Base-by-base conservation (phyloP, 805 yeast genomes). In the Yamadazyma phyllophila region DNA sequence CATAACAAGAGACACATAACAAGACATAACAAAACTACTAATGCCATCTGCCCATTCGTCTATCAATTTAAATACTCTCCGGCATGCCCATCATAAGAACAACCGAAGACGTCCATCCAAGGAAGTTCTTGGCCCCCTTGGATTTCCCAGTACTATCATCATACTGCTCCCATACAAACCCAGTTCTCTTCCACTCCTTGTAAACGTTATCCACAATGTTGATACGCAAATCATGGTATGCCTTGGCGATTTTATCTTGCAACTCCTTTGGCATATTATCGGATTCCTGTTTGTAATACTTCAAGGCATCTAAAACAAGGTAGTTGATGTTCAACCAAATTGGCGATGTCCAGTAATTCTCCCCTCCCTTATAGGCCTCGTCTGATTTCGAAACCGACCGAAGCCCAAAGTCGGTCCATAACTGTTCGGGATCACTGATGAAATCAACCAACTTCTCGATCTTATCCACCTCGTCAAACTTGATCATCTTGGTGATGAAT, bases 311-410 rank as follows among this genome's bases (percentile, higher is more conserved):
- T 36, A 94, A 69, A 4, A 83, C 72, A 63, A 94, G 68, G 59
- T 89, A 92, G 68, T 94, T 94, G 58, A 94, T 86, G 62, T 90
- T 87, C 55, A 90, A 73, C 98, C 98, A 94, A 24, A 94, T 75
- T 14, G 95, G 88, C 1, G 97, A 94, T 51, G 96, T 78, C 99
- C 99, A 94, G 68, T 94, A 94, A 64, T 92, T 83, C 59, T 94
- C 99, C 7, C 77, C 92, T 0, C 83, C 78, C 45, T 85, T 85
- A 66, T 85, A 94, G 47, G 59, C 67, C 15, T 69, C 68, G 55
- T 87, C 91, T 4, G 73, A 55, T 56, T 80, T 81, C 0, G 96
- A 86, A 31, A 94, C 68, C 0, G 96, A 86, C 51, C 96, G 74
- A 31, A 94, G 70, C 11, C 99, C 99, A 54, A 61, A 89, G 1